phyloP scores from a whole-genome alignment of 495 filamentous ascomycete species.

The Lasiosphaeria miniovina region DNA sequence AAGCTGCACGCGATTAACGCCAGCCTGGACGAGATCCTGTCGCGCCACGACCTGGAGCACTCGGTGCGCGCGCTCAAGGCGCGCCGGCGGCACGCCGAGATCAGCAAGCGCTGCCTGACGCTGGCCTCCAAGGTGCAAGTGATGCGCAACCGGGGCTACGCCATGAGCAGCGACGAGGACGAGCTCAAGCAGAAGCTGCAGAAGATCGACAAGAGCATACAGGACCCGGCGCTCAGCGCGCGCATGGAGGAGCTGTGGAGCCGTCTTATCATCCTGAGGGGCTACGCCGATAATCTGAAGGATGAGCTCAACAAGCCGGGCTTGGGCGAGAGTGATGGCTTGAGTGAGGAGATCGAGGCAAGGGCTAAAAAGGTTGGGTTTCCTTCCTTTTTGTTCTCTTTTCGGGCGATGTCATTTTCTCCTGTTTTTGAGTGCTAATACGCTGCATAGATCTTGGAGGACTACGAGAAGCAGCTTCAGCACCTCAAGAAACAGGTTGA shows the following conservation, averaged over 20 bases:
- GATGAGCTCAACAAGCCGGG: slow-evolving; percentile 70
- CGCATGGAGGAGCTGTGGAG: slow-evolving; percentile 96
- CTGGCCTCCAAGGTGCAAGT: slow-evolving; percentile 91
- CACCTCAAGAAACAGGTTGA: slow-evolving; percentile 81
- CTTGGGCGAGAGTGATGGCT: slow-evolving; percentile 41
- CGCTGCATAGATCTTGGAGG: slow-evolving; percentile 74
- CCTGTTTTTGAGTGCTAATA: slow-evolving; percentile 8
- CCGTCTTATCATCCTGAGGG: slow-evolving; percentile 78
- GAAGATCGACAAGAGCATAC: slow-evolving; percentile 67
- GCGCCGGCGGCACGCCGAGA: slow-evolving; percentile 70
- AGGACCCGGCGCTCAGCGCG: slow-evolving; percentile 80
- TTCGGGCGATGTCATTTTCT: no score
- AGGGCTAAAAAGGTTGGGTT: slow-evolving; percentile 74
- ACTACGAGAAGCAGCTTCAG: slow-evolving; percentile 83
- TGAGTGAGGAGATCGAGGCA: slow-evolving; percentile 76
- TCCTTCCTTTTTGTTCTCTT: slow-evolving; percentile 11
- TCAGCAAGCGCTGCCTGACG: slow-evolving; percentile 76
- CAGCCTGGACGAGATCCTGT: slow-evolving; percentile 71
- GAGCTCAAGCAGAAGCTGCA: slow-evolving; percentile 80
- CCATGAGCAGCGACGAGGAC: slow-evolving; percentile 87
- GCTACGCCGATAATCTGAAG: slow-evolving; percentile 74
- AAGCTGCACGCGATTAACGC: slow-evolving; percentile 92
- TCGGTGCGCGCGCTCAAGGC: slow-evolving; percentile 77
- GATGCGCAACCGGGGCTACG: slow-evolving; percentile 86
- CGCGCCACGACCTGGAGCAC: slow-evolving; percentile 77